phyloP scores from a whole-genome alignment of 306 rosid genomes.

The Myrica gale region DNA sequence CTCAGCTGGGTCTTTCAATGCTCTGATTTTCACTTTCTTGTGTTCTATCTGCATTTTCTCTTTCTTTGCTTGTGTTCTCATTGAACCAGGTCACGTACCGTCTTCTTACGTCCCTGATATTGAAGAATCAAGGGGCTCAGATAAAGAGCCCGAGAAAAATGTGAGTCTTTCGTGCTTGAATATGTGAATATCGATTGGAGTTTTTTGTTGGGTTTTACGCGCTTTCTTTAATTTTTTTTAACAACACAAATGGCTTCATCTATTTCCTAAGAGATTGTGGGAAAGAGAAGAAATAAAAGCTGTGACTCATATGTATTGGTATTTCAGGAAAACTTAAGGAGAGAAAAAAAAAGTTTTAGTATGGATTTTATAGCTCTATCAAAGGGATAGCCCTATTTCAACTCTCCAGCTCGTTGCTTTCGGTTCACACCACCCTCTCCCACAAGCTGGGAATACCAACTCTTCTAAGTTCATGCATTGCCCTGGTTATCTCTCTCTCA shows the following conservation, averaged over 20 bases:
- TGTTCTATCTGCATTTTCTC: constrained; percentile 61
- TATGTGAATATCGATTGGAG: background rate
- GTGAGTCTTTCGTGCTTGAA: constrained; percentile 38
- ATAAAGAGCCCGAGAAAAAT: constrained; percentile 41
- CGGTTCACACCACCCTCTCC: no score
- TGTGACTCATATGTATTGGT: background rate
- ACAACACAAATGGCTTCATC: constrained; percentile 9
- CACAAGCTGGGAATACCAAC: background rate
- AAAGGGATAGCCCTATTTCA: no score
- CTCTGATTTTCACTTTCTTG: constrained; percentile 48
- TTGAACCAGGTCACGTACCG: constrained; percentile 73
- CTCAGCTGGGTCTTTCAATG: constrained; percentile 64
- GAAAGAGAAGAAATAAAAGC: background rate
- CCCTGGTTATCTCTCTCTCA: no score
- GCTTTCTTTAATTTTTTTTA: constrained; percentile 6
- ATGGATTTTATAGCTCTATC: background rate
- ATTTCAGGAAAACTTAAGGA: background rate
- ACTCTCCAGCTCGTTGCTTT: no score
- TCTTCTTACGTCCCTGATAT: constrained; percentile 77
- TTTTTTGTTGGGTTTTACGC: constrained; percentile 14
- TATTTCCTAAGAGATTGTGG: background rate
- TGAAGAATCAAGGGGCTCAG: constrained; percentile 41
- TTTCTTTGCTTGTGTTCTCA: constrained; percentile 65
- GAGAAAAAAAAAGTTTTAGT: no score
- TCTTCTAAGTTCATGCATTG: no score